Conservation (phyloP, 2,329 filamentous ascomycete genomes). For the Setomelanomma holmii region DNA sequence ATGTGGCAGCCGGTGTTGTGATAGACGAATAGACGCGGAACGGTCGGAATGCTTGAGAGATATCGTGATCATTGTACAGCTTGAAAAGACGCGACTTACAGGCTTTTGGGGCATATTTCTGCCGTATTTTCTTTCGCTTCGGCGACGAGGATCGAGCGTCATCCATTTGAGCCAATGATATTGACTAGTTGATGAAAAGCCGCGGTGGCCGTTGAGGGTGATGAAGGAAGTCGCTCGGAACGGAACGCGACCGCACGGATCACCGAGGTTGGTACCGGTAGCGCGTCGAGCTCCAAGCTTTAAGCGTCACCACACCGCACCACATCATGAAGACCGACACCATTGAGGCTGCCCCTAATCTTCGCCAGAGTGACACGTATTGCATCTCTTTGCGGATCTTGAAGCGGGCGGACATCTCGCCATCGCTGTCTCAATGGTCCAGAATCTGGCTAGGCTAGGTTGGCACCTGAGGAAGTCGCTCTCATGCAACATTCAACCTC, state of each 20-base stretch:
- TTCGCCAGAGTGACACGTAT: too few species aligned
- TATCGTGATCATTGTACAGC: conserved; percentile 4
- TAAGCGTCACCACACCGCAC: too few species aligned
- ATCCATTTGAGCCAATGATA: conserved; percentile 21
- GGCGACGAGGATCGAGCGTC: conserved; percentile 37
- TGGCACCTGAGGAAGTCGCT: too few species aligned
- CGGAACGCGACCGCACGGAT: conserved; percentile 2
- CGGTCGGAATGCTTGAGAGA: conserved; percentile 31
- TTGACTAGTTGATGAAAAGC: conserved; percentile 33
- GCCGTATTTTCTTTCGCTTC: conserved; percentile 45
- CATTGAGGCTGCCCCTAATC: too few species aligned
- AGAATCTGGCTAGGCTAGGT: too few species aligned
- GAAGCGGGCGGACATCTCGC: too few species aligned
- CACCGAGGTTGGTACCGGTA: neutral
- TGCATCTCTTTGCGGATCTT: too few species aligned
- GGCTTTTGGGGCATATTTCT: conserved; percentile 46
- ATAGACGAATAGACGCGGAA: conserved; percentile 24
- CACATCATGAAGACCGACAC: too few species aligned
- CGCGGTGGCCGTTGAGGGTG: conserved; percentile 18
- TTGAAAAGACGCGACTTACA: conserved; percentile 34
- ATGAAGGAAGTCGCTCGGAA: conserved; percentile 25
- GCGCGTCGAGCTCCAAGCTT: too few species aligned
- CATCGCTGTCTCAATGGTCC: too few species aligned
- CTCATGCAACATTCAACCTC: too few species aligned
- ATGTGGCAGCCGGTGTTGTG: neutral